Evolutionary conservation across 2,329 filamentous ascomycete species (phyloP).

Genomic region (Tolypocladium sp.): DNA sequence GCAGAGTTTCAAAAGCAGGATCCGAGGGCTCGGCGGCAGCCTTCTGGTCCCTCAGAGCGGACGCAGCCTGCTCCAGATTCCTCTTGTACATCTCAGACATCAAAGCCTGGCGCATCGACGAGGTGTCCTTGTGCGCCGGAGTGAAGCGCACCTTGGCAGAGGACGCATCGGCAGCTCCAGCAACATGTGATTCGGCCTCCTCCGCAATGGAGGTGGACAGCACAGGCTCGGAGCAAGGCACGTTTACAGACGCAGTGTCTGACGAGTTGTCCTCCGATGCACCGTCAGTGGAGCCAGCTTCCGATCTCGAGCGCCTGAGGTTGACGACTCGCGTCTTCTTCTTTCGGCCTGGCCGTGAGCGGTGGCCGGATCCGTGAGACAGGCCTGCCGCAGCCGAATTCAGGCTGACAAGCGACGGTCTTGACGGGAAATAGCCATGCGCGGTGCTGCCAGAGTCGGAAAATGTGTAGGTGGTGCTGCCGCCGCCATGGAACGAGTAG

Average conservation of each 20-base stretch:
- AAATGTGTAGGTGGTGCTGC: constrained; percentile 61
- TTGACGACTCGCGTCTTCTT: constrained; percentile 82
- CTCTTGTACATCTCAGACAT: constrained; percentile 14
- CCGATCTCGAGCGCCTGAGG: constrained; percentile 54
- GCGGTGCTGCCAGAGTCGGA: constrained; percentile 59
- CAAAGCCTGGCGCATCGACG: constrained; percentile 11
- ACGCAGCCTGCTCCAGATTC: constrained; percentile 13
- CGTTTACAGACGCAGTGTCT: constrained; percentile 44
- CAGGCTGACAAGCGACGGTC: constrained; percentile 57
- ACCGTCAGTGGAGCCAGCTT: constrained; percentile 42
- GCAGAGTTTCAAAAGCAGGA: background rate
- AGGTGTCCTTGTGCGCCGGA: constrained; percentile 7
- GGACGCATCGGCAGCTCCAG: constrained; percentile 14
- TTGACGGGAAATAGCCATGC: constrained; percentile 54
- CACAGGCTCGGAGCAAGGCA: constrained; percentile 53
- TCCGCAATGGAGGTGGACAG: constrained; percentile 48
- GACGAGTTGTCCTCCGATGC: constrained; percentile 40
- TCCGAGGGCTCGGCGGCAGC: constrained; percentile 6
- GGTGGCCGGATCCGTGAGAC: constrained; percentile 52
- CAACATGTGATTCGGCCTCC: constrained; percentile 43
- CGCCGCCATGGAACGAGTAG: constrained; percentile 51
- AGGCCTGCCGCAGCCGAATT: constrained; percentile 53
- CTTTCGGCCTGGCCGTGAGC: constrained; percentile 57
- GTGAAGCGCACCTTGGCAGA: constrained; percentile 34
- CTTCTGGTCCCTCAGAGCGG: constrained; percentile 10